phyloP scores from a whole-genome alignment of 352 stramenopile species.

The Pseudoperonospora humuli region DNA sequence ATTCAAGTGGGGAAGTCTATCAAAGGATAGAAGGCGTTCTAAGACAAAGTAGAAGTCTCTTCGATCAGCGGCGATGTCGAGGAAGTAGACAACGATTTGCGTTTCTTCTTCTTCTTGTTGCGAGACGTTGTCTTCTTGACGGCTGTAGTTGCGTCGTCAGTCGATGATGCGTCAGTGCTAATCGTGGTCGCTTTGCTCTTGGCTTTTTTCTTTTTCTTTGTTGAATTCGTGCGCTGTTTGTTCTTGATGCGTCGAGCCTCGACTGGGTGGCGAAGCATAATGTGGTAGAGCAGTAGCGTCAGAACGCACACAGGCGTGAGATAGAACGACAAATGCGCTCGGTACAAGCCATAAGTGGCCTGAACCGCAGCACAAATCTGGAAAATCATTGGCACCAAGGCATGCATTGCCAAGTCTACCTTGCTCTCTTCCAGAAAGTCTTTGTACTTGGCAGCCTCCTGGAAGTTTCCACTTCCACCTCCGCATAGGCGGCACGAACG shows the following conservation, averaged over 20 bases:
- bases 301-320: conserved; percentile 34
- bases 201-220: conserved; percentile 49
- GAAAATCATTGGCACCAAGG: conserved; percentile 40
- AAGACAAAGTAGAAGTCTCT: conserved; percentile 19
- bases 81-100: conserved; percentile 21
- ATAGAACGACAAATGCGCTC: conserved; percentile 51
- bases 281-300: conserved; percentile 43
- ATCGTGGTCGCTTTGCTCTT: conserved; percentile 26
- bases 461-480: conserved; percentile 64
- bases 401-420: conserved; percentile 48
- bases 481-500: conserved; percentile 65
- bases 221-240: conserved; percentile 40
- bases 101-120: conserved; percentile 37
- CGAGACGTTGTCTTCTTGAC: conserved; percentile 7
- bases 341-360: conserved; percentile 33
- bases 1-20: conserved; percentile 15
- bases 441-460: conserved; percentile 67
- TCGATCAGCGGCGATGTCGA: conserved; percentile 23
- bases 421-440: conserved; percentile 65
- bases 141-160: background rate
- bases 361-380: conserved; percentile 41
- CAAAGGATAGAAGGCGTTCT: conserved; percentile 23
- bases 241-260: conserved; percentile 52
- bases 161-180: conserved; percentile 3
- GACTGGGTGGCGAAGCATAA: conserved; percentile 39